These are phyloP conservation scores for Sporothrix phasma DNA, from an alignment of 2,329 filamentous ascomycete genomes.

Conservation along the genomic window DNA sequence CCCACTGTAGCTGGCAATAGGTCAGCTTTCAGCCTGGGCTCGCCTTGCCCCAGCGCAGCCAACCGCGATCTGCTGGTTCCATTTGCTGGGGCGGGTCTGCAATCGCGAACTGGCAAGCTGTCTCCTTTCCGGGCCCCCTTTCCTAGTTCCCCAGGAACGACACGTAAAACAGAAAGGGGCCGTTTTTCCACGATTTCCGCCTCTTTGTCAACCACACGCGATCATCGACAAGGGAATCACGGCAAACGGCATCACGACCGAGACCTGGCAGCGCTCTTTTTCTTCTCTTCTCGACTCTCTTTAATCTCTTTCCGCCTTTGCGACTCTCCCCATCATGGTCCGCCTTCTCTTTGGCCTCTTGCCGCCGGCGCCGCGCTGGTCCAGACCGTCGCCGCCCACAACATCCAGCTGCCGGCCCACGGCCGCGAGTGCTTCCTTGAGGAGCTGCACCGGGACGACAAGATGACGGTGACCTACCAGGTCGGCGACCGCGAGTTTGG, in stretches of 20 bases:
- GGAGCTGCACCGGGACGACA: conserved; percentile 81
- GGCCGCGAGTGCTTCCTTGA: conserved; percentile 98
- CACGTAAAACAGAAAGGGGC: conserved; percentile 13
- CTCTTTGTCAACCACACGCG: conserved; percentile 2
- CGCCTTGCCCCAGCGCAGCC: background rate
- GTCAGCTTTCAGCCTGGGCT: background rate
- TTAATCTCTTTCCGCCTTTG: conserved; percentile 1
- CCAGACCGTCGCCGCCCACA: conserved; percentile 68
- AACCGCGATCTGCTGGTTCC: conserved; percentile 5
- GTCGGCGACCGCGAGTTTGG: conserved; percentile 95
- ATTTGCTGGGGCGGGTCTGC: conserved; percentile 6
- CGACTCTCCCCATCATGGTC: conserved; percentile 14
- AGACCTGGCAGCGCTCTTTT: background rate
- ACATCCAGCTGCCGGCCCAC: conserved; percentile 89
- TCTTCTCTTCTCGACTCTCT: background rate
- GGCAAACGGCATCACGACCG: background rate
- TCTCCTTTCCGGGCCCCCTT: conserved; percentile 10
- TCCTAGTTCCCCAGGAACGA: background rate
- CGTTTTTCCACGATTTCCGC: background rate
- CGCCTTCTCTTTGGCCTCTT: conserved; percentile 22
- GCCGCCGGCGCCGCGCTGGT: conserved; percentile 44
- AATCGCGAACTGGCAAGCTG: conserved; percentile 20
- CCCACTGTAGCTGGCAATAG: background rate
- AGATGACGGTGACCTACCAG: conserved; percentile 98
- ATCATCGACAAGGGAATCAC: conserved; percentile 1